Percentiles rank a stretch among this genome's conserved stretches.
Conservation (phyloP, 129 eudicot genomes). For the Centaurea solstitialis region DNA sequence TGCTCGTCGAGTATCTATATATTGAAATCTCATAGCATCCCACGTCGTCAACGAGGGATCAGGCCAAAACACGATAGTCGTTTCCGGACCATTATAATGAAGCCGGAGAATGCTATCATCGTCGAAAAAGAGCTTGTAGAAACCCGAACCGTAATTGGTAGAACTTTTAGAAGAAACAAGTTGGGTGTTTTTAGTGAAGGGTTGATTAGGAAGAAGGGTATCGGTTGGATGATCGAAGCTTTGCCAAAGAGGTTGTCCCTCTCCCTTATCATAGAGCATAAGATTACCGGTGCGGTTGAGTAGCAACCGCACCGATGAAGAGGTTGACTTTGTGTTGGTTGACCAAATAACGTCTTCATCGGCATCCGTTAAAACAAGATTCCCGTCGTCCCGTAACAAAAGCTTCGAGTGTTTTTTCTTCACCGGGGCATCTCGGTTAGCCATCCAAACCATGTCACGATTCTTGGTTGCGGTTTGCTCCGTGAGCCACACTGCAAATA, state of each 20-base stretch:
- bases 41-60: conserved; percentile 15
- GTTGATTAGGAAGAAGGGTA: conserved; percentile 60
- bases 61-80: conserved; percentile 20
- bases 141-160: conserved; percentile 41
- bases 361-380: too few relatives aligned
- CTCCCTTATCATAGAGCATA: conserved; percentile 35
- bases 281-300: conserved; percentile 53
- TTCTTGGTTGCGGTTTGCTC: too few relatives aligned
- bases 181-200: conserved; percentile 13
- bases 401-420: too few relatives aligned
- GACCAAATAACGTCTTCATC: conserved; percentile 44
- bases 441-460: too few relatives aligned
- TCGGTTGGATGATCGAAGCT: conserved; percentile 62
- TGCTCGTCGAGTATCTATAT: conserved; percentile 16
- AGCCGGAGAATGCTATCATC: conserved; percentile 50
- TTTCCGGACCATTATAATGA: conserved; percentile 27
- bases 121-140: conserved; percentile 41
- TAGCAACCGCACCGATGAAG: conserved; percentile 24
- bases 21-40: conserved; percentile 23
- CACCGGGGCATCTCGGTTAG: too few relatives aligned
- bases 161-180: conserved; percentile 47
- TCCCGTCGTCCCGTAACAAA: too few relatives aligned
- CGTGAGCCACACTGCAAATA: too few relatives aligned
- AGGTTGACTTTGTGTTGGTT: conserved; percentile 22
- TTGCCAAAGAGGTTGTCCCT: conserved; percentile 43